A percentile compares a stretch with the other conserved stretches of the same genome.
These are phyloP conservation scores for Colletotrichum coccodes DNA, from an alignment of 2,329 filamentous ascomycete genomes.

Conservation along the genomic window DNA sequence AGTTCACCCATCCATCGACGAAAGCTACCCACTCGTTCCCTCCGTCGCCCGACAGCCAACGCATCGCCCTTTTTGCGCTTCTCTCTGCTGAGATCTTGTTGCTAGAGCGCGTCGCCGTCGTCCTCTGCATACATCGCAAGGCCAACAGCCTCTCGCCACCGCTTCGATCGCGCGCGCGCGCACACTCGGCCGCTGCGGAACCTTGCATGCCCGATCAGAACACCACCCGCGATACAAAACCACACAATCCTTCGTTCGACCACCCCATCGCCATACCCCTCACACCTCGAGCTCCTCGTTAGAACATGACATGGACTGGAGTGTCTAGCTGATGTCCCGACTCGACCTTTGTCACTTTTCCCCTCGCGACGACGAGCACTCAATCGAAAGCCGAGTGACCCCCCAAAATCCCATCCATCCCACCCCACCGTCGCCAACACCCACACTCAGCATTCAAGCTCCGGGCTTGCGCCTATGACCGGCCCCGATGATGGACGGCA, in stretches of 20 bases:
- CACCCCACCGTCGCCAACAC: conserved; percentile 37
- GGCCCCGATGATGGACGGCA: conserved; percentile 60
- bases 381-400: background rate
- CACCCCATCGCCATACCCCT: background rate
- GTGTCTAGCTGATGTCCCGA: conserved; percentile 20
- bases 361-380: background rate
- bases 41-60: conserved; percentile 19
- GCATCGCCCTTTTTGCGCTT: background rate
- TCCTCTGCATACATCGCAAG: background rate
- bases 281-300: background rate
- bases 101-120: background rate
- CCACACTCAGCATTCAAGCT: conserved; percentile 26
- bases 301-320: conserved; percentile 23
- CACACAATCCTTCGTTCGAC: background rate
- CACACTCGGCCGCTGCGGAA: background rate
- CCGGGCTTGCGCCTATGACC: conserved; percentile 35
- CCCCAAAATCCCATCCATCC: conserved; percentile 21
- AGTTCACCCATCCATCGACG: background rate
- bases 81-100: background rate
- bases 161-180: background rate
- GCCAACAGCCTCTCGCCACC: background rate
- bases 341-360: background rate
- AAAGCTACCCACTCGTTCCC: conserved; percentile 19
- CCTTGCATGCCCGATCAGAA: background rate
- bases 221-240: background rate